Conservation (phyloP, 768 basidiomycete species). For the Rubroboletus satanas region DNA sequence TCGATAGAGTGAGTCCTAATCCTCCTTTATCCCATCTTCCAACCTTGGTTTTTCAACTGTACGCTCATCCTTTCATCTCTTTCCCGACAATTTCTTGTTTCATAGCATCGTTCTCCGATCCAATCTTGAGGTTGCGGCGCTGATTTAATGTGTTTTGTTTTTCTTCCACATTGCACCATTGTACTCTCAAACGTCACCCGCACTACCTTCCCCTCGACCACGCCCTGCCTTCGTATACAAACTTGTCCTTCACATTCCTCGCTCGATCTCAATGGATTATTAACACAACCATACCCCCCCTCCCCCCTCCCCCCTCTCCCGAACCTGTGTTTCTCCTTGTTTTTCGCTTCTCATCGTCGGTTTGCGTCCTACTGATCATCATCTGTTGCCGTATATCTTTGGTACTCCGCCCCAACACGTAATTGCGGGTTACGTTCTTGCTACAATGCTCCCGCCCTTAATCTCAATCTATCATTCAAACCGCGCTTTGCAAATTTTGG, state of each 20-base stretch:
- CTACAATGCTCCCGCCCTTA: slow-evolving; percentile 8
- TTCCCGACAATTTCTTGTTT: slow-evolving; percentile 13
- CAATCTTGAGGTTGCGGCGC: slow-evolving; percentile 33
- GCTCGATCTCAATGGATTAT: slow-evolving; percentile 16
- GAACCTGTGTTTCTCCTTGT: background rate
- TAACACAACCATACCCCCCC: slow-evolving; percentile 11
- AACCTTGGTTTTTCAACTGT: slow-evolving; percentile 17
- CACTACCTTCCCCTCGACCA: slow-evolving; percentile 6
- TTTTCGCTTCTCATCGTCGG: slow-evolving; percentile 8
- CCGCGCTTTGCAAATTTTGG: slow-evolving; percentile 6
- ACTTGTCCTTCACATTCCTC: slow-evolving; percentile 17
- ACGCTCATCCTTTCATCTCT: slow-evolving; percentile 26
- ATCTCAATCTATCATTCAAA: background rate
- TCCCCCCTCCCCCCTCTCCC: background rate
- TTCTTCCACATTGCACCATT: slow-evolving; percentile 12
- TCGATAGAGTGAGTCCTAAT: slow-evolving; percentile 61
- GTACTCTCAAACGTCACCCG: slow-evolving; percentile 11
- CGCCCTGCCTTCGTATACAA: slow-evolving; percentile 16
- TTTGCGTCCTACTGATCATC: slow-evolving; percentile 17
- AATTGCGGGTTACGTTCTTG: slow-evolving; percentile 24
- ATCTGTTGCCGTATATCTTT: slow-evolving; percentile 21
- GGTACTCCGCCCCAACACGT: slow-evolving; percentile 27
- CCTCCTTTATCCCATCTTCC: slow-evolving; percentile 24
- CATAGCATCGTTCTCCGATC: slow-evolving; percentile 37
- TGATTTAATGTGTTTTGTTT: slow-evolving; percentile 31